A percentile compares a stretch with the other conserved stretches of the same genome.
phyloP scores from a whole-genome alignment of 176 grass and related monocot species.

The Hordeum marinum region DNA sequence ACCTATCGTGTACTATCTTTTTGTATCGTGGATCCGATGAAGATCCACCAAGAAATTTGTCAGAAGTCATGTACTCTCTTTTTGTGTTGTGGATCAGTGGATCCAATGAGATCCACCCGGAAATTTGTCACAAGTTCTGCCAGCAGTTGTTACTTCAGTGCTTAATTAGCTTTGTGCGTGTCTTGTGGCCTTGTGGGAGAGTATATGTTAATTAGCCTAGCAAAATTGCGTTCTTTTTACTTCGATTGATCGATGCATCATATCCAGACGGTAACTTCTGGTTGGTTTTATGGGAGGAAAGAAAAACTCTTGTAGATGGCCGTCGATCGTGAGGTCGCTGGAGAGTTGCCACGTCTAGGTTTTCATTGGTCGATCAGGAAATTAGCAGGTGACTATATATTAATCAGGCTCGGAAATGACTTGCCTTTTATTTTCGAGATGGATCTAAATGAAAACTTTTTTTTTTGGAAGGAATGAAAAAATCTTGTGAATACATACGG shows the following conservation, averaged over 20 bases:
- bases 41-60: too few relatives aligned
- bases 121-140: background rate
- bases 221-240: too few relatives aligned
- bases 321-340: too few relatives aligned
- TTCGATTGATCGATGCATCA: background rate
- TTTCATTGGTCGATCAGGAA: too few relatives aligned
- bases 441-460: background rate
- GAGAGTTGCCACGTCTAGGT: too few relatives aligned
- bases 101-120: background rate
- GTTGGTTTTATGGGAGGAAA: too few relatives aligned
- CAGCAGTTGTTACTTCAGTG: too few relatives aligned
- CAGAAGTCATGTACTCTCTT: too few relatives aligned
- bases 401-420: background rate
- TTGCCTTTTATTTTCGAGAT: background rate
- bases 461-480: background rate
- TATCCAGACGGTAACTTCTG: background rate
- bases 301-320: background rate
- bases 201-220: background rate
- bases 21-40: too few relatives aligned
- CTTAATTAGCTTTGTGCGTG: background rate
- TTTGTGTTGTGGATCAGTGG: too few relatives aligned
- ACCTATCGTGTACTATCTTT: too few relatives aligned
- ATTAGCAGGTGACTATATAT: too few relatives aligned
- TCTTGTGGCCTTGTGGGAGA: background rate
- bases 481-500: background rate